These are phyloP conservation scores for Pholiota conissans DNA, from an alignment of 768 basidiomycete genomes.

Conservation along the genomic window DNA sequence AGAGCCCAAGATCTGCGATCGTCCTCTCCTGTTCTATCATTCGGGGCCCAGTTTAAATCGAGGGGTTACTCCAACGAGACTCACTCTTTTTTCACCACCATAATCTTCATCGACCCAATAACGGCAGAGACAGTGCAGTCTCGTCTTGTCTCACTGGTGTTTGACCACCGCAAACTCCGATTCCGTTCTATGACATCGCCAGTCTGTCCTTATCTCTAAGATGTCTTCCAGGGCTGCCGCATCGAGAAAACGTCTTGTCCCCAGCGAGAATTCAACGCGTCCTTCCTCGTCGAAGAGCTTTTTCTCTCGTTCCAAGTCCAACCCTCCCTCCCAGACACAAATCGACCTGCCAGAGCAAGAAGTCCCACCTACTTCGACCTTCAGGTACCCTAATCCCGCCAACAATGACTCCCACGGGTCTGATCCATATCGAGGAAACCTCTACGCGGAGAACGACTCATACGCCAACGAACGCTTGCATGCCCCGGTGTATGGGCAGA, in stretches of 20 bases:
- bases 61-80: not conserved
- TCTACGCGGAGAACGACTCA: not conserved
- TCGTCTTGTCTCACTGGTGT: not conserved
- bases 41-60: constrained; percentile 1
- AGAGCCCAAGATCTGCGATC: constrained; percentile 4
- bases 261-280: constrained; percentile 14
- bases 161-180: constrained; percentile 5
- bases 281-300: constrained; percentile 19
- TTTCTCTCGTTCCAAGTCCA: constrained; percentile 19
- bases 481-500: not conserved
- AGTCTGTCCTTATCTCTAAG: constrained; percentile 9
- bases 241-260: constrained; percentile 22
- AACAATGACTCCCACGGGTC: not conserved
- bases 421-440: not conserved
- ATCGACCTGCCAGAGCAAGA: not conserved
- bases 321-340: not conserved
- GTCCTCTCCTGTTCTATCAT: constrained; percentile 4
- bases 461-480: not conserved
- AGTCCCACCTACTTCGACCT: not conserved
- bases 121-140: not conserved
- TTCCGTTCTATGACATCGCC: constrained; percentile 12
- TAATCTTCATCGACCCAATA: not conserved
- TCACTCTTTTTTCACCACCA: constrained; percentile 1
- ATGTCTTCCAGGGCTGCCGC: constrained; percentile 32
- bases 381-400: not conserved